phyloP scores from a whole-genome alignment of 169 alveolate genomes.

The Amoebophrya sp. region DNA sequence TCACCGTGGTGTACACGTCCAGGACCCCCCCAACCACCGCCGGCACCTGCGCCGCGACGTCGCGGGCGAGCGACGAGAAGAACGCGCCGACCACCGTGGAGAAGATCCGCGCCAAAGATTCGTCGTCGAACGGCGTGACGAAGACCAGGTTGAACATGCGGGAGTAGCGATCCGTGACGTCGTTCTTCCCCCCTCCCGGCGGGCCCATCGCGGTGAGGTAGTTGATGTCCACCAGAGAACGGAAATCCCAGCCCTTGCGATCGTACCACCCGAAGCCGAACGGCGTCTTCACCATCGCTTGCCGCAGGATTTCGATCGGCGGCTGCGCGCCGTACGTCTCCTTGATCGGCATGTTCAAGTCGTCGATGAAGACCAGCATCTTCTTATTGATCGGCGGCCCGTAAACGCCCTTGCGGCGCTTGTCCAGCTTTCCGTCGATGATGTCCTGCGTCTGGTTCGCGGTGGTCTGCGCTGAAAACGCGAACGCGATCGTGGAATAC shows the following conservation, averaged over 20 bases:
- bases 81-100: slow-evolving; percentile 53
- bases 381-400: slow-evolving; percentile 75
- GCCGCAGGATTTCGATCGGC: slow-evolving; percentile 78
- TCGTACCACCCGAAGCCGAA: slow-evolving; percentile 73
- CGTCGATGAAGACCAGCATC: slow-evolving; percentile 81
- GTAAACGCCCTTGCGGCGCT: slow-evolving; percentile 75
- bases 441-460: slow-evolving; percentile 75
- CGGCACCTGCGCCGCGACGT: slow-evolving; percentile 47
- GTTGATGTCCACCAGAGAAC: slow-evolving; percentile 61
- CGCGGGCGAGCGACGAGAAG: slow-evolving; percentile 48
- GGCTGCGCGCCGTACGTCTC: slow-evolving; percentile 87
- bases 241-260: slow-evolving; percentile 62
- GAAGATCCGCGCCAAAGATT: slow-evolving; percentile 58
- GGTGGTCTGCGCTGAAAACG: slow-evolving; percentile 84
- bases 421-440: slow-evolving; percentile 75
- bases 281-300: slow-evolving; percentile 54
- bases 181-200: slow-evolving; percentile 81
- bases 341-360: slow-evolving; percentile 79
- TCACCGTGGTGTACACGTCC: slow-evolving; percentile 54
- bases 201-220: slow-evolving; percentile 78
- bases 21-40: slow-evolving; percentile 48
- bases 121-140: slow-evolving; percentile 64
- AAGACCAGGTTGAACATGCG: slow-evolving; percentile 68
- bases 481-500: slow-evolving; percentile 62
- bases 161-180: slow-evolving; percentile 67